Evolutionary conservation across 441 rosid species (phyloP).

Genomic region (Macaranga tanarius): DNA sequence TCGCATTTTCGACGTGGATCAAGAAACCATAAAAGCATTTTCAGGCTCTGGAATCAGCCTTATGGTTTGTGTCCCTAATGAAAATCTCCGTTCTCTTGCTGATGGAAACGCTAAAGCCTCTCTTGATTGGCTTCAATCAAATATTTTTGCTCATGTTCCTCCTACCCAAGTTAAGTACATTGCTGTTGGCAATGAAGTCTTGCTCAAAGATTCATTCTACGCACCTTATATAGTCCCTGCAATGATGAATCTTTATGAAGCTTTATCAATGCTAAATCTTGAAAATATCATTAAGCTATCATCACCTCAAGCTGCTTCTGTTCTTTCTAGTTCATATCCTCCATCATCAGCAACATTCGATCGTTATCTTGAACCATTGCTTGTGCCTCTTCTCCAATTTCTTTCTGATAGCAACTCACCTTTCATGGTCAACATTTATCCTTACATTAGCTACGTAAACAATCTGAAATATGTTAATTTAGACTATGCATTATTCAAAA

Average conservation of each 20-base stretch:
- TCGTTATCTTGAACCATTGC: conserved; percentile 23
- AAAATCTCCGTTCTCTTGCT: conserved; percentile 40
- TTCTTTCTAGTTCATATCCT: conserved; percentile 37
- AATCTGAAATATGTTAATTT: conserved; percentile 21
- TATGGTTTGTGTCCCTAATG: conserved; percentile 39
- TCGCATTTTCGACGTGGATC: conserved; percentile 41
- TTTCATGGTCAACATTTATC: conserved; percentile 48
- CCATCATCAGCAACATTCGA: conserved; percentile 41
- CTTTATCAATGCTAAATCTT: conserved; percentile 15
- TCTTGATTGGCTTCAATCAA: conserved; percentile 40
- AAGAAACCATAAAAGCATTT: conserved; percentile 31
- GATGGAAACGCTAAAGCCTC: conserved; percentile 20
- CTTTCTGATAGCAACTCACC: conserved; percentile 34
- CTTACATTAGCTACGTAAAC: conserved; percentile 36
- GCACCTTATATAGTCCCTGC: conserved; percentile 38
- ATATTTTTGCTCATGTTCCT: conserved; percentile 33
- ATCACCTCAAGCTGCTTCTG: conserved; percentile 44
- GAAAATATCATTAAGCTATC: conserved; percentile 36
- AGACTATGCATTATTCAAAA: conserved; percentile 38
- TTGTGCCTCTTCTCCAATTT: conserved; percentile 36
- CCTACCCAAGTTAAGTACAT: conserved; percentile 40
- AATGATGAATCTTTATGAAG: conserved; percentile 35
- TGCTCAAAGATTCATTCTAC: conserved; percentile 38
- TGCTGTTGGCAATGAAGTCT: conserved; percentile 50
- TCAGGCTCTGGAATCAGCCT: conserved; percentile 40